Base-by-base conservation (phyloP, 2,329 filamentous ascomycete genomes). In the Pseudogymnoascus sp. region DNA sequence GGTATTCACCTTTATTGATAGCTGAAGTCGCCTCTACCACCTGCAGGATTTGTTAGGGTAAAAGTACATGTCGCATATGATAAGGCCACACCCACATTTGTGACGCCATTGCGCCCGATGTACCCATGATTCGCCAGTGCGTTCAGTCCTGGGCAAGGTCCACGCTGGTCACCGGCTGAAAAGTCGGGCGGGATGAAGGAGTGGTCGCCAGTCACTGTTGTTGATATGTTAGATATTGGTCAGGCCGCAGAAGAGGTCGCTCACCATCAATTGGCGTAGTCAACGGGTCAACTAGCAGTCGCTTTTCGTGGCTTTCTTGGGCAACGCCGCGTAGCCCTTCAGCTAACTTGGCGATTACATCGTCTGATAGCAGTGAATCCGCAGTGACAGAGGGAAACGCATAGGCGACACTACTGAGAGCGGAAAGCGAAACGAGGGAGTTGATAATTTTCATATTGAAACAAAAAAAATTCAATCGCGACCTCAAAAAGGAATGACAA, bases 91-190 rank as follows among this genome's bases (percentile, higher is more conserved):
- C 65, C 42, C 38, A 67, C 47, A 6, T 53, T 70, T 17, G 67
- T 68, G 33, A 78, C 71, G 36, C 77, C 76, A 64, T 75, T 74
- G 28, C 73, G 75, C 7, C 75, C 74, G n/a, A 78, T 75, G 57
- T 77, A 78, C 11, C 70, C 73, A 68, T 78, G 76, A 62, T 78
- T 78, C 50, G 76, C 76, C 57, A 78, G 68, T 4, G 77, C 76
- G 67, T 78, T 78, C 35, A 78, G 67, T 31, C 76, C 76, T 1
- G 76, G 76, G 65, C 77, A 78, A 40, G 73, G 74, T 1, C 75
- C 75, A 62, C 75, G 72, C 65, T 75, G 72, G 65, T 76, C 76
- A 11, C 74, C 75, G 9, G 67, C 67, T 4, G 68, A 68, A 33
- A 73, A 73, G 57, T 74, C 66, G 0, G 74, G 75, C 1, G 75